A percentile compares a stretch with the other conserved stretches of the same genome.
phyloP scores from a whole-genome alignment of 768 basidiomycete genomes.

The Candolleomyces efflorescens region DNA sequence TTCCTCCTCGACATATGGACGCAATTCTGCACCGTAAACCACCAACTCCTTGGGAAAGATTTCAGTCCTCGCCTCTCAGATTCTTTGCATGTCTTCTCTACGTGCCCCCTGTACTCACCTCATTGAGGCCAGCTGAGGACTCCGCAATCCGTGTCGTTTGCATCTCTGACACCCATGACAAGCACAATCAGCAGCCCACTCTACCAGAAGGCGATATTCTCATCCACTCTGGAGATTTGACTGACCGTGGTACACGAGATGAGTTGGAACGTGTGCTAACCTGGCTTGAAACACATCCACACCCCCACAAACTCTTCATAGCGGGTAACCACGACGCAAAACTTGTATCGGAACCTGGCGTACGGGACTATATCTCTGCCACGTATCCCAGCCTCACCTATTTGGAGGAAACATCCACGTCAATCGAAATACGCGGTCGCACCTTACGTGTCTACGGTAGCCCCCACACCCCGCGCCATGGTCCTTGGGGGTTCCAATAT shows the following conservation, averaged over 20 bases:
- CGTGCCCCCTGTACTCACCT: background rate
- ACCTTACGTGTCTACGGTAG: conserved; percentile 32
- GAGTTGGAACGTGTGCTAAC: conserved; percentile 26
- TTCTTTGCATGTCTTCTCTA: conserved; percentile 2
- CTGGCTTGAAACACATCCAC: conserved; percentile 28
- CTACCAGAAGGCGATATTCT: conserved; percentile 37
- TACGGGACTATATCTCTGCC: conserved; percentile 4
- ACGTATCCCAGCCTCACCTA: conserved; percentile 29
- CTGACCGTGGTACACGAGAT: conserved; percentile 27
- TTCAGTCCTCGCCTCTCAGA: conserved; percentile 2
- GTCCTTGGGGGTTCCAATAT: conserved; percentile 33
- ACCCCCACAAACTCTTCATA: conserved; percentile 36
- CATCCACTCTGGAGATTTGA: conserved; percentile 38
- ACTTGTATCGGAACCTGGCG: conserved; percentile 17
- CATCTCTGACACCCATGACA: conserved; percentile 37
- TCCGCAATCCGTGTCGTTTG: conserved; percentile 26
- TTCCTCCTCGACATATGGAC: too few relatives aligned
- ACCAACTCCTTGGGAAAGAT: conserved; percentile 2
- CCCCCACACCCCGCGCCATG: conserved; percentile 34
- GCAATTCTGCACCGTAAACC: background rate
- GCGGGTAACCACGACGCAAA: conserved; percentile 40
- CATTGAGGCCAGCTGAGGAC: background rate
- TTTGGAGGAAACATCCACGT: conserved; percentile 28
- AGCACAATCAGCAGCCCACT: conserved; percentile 18
- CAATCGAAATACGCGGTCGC: conserved; percentile 26